Conservation (phyloP, 1,139 yeast genomes). For the Trichomonascaceae sp. region DNA sequence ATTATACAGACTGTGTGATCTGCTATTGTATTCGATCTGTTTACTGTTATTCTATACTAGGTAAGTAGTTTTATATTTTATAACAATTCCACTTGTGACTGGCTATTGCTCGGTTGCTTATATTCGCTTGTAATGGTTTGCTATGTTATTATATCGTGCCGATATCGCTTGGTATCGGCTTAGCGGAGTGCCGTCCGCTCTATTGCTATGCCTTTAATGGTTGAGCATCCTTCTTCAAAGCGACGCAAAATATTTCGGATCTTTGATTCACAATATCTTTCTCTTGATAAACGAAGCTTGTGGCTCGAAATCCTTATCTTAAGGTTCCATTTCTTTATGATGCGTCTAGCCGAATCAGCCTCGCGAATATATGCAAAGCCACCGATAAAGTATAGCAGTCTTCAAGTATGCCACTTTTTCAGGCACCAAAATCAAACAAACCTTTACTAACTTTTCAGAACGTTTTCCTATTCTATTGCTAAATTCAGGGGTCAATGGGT, state of each 20-base stretch:
- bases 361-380: background rate
- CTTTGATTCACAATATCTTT: too few relatives aligned
- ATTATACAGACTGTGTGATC: background rate
- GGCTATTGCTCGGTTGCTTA: background rate
- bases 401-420: background rate
- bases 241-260: background rate
- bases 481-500: constrained; percentile 9
- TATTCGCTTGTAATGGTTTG: background rate
- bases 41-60: background rate
- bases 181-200: background rate
- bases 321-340: background rate
- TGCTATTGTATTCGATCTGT: background rate
- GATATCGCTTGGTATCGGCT: background rate
- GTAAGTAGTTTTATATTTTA: background rate
- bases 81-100: background rate
- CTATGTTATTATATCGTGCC: background rate
- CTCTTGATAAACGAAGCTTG: too few relatives aligned
- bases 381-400: background rate
- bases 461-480: background rate
- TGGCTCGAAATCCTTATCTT: background rate
- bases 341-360: background rate
- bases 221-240: background rate
- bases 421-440: too few relatives aligned
- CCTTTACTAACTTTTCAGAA: background rate
- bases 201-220: background rate